phyloP scores from a whole-genome alignment of 129 eudicot genomes.

The Cynara cardunculus region DNA sequence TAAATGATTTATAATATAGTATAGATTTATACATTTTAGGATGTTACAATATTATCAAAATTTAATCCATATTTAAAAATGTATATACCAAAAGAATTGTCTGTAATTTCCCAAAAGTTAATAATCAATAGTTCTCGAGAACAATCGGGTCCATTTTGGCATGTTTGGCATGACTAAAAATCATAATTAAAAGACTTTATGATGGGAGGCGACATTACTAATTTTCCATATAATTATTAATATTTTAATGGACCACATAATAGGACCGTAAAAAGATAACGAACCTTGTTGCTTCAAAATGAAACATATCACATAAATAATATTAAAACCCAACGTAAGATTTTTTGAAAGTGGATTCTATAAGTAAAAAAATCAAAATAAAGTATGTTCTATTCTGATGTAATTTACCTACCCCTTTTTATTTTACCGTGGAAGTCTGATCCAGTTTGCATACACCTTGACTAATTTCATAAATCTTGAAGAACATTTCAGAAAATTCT shows the following conservation, averaged over 20 bases:
- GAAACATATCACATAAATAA: too few relatives aligned
- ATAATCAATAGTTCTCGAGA: neutral
- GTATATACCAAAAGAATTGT: neutral
- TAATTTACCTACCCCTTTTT: neutral
- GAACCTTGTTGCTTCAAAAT: neutral
- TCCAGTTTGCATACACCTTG: too few relatives aligned
- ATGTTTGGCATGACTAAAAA: conserved; percentile 21
- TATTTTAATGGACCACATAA: neutral
- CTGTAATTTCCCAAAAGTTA: neutral
- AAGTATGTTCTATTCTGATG: neutral
- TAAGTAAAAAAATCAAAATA: neutral
- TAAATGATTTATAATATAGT: too few relatives aligned
- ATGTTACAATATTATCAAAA: neutral
- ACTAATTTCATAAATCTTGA: too few relatives aligned
- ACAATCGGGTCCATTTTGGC: conserved; percentile 7
- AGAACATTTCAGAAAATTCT: too few relatives aligned
- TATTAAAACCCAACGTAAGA: neutral
- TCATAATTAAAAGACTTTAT: conserved; percentile 16
- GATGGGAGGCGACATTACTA: conserved; percentile 7
- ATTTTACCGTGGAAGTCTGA: too few relatives aligned
- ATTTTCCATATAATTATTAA: neutral
- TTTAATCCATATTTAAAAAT: too few relatives aligned
- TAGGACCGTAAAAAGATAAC: neutral
- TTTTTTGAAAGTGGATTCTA: neutral
- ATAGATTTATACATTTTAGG: neutral